A percentile compares a stretch with the other conserved stretches of the same genome.
These are phyloP conservation scores for Pseudonitzschia multistriata DNA, from an alignment of 108 stramenopile genomes.

Conservation along the genomic window DNA sequence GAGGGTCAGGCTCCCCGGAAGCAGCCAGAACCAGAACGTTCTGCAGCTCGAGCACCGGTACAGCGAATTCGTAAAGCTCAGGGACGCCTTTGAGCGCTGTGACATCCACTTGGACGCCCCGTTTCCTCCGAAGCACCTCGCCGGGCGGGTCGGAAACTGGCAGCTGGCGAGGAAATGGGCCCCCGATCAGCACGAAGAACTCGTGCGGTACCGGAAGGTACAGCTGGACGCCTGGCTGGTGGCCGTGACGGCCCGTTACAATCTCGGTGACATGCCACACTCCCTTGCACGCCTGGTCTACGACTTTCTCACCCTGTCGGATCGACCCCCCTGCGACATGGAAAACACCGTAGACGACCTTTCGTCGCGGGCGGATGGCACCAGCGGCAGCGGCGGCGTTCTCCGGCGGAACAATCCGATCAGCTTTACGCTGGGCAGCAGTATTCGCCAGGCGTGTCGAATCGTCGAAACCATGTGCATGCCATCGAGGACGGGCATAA, in stretches of 20 bases:
- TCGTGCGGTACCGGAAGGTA: constrained; percentile 45
- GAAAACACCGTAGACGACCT: constrained; percentile 23
- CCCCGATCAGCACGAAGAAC: constrained; percentile 32
- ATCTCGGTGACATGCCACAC: constrained; percentile 27
- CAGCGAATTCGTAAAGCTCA: constrained; percentile 60
- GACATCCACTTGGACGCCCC: constrained; percentile 24
- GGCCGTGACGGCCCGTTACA: constrained; percentile 41
- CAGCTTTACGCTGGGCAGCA: constrained; percentile 48
- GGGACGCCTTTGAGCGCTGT: constrained; percentile 31
- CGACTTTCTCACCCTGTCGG: constrained; percentile 41
- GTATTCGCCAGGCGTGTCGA: constrained; percentile 58
- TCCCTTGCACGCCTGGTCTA: constrained; percentile 29
- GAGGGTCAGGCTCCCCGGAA: constrained; percentile 23
- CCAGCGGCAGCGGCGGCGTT: constrained; percentile 3
- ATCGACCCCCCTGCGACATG: constrained; percentile 51
- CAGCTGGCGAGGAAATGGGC: constrained; percentile 39
- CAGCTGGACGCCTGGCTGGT: constrained; percentile 67
- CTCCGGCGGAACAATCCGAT: constrained; percentile 49
- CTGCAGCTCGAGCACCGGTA: constrained; percentile 62
- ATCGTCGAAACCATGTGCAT: constrained; percentile 52
- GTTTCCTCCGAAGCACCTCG: constrained; percentile 55
- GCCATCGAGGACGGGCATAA: neutral
- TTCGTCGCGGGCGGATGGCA: neutral
- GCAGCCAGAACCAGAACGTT: constrained; percentile 20
- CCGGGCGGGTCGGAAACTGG: constrained; percentile 69